Percentiles rank a stretch among this genome's conserved stretches.
Conservation (phyloP, 768 basidiomycete genomes). For the Hypholoma fasciculare region DNA sequence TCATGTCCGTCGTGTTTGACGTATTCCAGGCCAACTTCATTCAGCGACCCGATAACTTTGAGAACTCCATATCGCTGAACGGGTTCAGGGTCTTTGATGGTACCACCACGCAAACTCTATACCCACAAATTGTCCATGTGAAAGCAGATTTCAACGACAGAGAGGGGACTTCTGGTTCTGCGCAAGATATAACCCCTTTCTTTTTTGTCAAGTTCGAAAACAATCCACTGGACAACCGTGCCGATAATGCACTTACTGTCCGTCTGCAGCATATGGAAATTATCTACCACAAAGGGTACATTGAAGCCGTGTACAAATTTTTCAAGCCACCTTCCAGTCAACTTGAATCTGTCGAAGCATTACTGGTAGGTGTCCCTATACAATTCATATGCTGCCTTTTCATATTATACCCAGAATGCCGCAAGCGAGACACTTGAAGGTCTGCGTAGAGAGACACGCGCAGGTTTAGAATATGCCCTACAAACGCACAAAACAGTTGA, state of each 20-base stretch:
- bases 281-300: conserved; percentile 91
- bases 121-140: conserved; percentile 89
- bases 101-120: conserved; percentile 76
- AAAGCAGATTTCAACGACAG: conserved; percentile 28
- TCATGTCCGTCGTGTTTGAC: conserved; percentile 87
- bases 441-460: conserved; percentile 89
- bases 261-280: conserved; percentile 96
- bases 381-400: conserved; percentile 2
- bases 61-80: conserved; percentile 81
- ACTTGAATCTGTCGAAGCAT: conserved; percentile 91
- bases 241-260: conserved; percentile 87
- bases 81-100: conserved; percentile 90
- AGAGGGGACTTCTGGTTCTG: conserved; percentile 8
- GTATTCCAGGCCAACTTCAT: conserved; percentile 80
- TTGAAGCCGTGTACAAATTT: conserved; percentile 90
- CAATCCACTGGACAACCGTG: conserved; percentile 87
- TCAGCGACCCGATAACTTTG: conserved; percentile 86
- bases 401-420: conserved; percentile 57
- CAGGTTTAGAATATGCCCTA: conserved; percentile 90
- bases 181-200: conserved; percentile 45
- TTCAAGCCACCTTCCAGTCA: conserved; percentile 94
- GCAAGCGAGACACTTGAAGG: conserved; percentile 94
- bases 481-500: conserved; percentile 95
- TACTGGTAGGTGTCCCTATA: conserved; percentile 59
- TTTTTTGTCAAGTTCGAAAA: conserved; percentile 91